Evolutionary conservation across 441 rosid genomes (phyloP).

Genomic region (Pelargonium myrrhifolium): DNA sequence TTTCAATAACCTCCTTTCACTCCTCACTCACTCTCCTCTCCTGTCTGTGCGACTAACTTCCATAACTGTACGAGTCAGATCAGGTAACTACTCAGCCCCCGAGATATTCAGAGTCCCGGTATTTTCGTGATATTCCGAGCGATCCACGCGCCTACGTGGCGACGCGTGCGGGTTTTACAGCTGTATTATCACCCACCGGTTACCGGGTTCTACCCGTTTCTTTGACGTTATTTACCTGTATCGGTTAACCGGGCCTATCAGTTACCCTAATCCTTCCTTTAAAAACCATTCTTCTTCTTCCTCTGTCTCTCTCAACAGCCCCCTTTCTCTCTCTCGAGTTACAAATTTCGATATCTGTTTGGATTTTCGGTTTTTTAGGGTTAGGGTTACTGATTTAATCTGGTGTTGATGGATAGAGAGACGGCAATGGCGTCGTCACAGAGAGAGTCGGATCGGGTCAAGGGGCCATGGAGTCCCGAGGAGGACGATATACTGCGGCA

Average conservation of each 20-base stretch:
- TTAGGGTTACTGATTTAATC: background rate
- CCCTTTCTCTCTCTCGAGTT: background rate
- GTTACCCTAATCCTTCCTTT: conserved; percentile 22
- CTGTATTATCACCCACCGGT: background rate
- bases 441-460: conserved; percentile 50
- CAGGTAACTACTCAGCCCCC: conserved; percentile 15
- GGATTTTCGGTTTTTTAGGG: background rate
- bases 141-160: background rate
- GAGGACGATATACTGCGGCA: conserved; percentile 53
- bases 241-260: conserved; percentile 23
- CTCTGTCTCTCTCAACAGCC: background rate
- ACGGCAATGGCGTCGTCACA: no score
- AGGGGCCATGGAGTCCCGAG: conserved; percentile 76
- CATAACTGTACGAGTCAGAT: conserved; percentile 20
- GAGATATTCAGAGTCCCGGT: conserved; percentile 8
- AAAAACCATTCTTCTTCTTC: background rate
- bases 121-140: conserved; percentile 6
- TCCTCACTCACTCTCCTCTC: no score
- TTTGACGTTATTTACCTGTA: conserved; percentile 9
- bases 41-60: conserved; percentile 16
- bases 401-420: no score
- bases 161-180: background rate
- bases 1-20: no score
- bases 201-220: conserved; percentile 13
- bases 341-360: background rate